phyloP scores from a whole-genome alignment of 108 stramenopile species.

The Asterionellopsis glacialis region DNA sequence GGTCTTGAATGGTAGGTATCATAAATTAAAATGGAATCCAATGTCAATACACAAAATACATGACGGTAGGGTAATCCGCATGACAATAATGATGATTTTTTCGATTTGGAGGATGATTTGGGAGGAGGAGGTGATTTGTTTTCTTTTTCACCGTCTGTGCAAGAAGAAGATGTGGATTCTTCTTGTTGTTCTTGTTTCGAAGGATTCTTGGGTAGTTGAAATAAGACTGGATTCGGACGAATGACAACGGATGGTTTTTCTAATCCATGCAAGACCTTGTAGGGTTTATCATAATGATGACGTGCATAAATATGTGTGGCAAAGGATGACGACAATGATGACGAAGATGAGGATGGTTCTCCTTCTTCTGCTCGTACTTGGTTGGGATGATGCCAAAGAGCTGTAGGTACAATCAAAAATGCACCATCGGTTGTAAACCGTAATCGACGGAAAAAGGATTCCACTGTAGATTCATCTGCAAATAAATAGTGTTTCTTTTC shows the following conservation, averaged over 20 bases:
- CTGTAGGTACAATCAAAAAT: constrained; percentile 86
- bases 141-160: constrained; percentile 31
- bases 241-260: constrained; percentile 85
- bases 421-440: constrained; percentile 89
- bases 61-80: constrained; percentile 62
- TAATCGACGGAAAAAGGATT: constrained; percentile 91
- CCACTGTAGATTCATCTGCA: constrained; percentile 83
- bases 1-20: constrained; percentile 74
- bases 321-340: constrained; percentile 39
- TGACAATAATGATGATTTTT: too few species aligned
- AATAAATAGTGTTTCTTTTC: constrained; percentile 63
- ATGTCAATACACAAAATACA: constrained; percentile 80
- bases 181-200: neutral
- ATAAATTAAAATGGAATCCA: constrained; percentile 73
- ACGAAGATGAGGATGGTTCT: constrained; percentile 6
- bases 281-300: constrained; percentile 79
- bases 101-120: constrained; percentile 5
- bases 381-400: constrained; percentile 57
- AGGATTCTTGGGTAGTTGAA: constrained; percentile 40
- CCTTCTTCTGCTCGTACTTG: constrained; percentile 1
- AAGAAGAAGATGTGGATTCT: neutral
- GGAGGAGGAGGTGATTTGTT: constrained; percentile 10
- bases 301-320: constrained; percentile 74
- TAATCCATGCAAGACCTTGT: constrained; percentile 65
- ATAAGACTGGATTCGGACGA: constrained; percentile 76